Base-by-base conservation (phyloP, 352 stramenopile species). In the Bremia lactucae region DNA sequence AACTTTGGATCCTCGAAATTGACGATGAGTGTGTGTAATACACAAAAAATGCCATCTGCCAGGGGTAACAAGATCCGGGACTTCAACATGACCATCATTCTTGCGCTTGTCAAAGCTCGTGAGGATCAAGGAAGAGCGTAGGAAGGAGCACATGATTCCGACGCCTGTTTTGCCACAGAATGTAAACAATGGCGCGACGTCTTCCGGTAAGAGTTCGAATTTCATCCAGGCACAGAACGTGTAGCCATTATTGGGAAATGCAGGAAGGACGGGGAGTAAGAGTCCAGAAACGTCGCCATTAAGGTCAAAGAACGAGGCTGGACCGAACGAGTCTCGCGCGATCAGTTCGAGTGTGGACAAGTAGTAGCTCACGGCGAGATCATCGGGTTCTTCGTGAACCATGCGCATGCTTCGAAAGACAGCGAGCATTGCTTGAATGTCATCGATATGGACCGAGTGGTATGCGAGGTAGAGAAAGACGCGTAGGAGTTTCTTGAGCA, bases 171-270 rank as follows among this genome's bases (percentile, higher is more conserved):
- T 87, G 14, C 71, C 73, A 46, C 77, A 87, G 37, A 90, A 87
- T 4, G 65, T 85, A 50, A 87, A 91, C 16, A 91, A 55, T 14
- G 78, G 78, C 21, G 78, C 72, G 10, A 74, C 65, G 22, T 76
- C 65, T 29, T 87, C 73, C 0, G 76, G 76, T 7, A 87, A 42
- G 28, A 62, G 68, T 52, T 91, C 78, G 33, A 91, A 85, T 39
- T 87, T 87, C 43, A 91, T 81, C 78, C 78, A 91, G 2, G 73
- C 69, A 48, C 75, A 87, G 29, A 91, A 87, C 0, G 78, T 91
- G 57, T 91, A 88, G 18, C 75, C 78, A n/a, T 80, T 81, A 25
- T 61, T 79, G 4, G 78, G 78, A 37, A 91, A 91, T 0, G 65
- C 58, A 29, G 85, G 75, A 14, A 88, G 51, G 20, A 83, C 65